Percentiles rank a stretch among this genome's conserved stretches.
Evolutionary conservation across 1,139 yeast genomes (phyloP).

Genomic region (Taphrina wiesneri): DNA sequence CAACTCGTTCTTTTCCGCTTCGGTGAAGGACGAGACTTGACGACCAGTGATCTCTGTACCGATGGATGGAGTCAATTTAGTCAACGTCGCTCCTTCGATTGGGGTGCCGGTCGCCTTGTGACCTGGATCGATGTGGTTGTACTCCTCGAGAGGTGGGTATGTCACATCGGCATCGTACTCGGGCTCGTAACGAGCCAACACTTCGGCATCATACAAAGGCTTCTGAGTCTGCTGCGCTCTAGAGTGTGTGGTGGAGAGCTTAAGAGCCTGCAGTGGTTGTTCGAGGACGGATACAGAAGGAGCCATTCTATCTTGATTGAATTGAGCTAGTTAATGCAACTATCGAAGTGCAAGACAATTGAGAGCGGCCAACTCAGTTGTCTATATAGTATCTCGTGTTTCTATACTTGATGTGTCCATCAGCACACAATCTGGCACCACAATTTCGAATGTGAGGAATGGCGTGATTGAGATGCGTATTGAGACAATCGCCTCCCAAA

Average conservation of each 20-base stretch:
- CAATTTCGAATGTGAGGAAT: background rate
- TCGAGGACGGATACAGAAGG: constrained; percentile 20
- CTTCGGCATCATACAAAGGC: constrained; percentile 20
- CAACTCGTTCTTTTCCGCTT: constrained; percentile 61
- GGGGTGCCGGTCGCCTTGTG: constrained; percentile 22
- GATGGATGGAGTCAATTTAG: constrained; percentile 58
- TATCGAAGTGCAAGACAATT: too few relatives aligned
- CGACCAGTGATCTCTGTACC: constrained; percentile 65
- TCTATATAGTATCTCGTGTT: background rate
- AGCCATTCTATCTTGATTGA: constrained; percentile 1
- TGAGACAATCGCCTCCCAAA: background rate
- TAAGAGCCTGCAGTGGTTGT: constrained; percentile 1
- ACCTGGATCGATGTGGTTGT: constrained; percentile 29
- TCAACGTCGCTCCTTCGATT: constrained; percentile 13
- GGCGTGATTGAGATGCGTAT: background rate
- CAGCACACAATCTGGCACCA: background rate
- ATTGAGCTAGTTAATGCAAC: background rate
- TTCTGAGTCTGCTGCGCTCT: background rate
- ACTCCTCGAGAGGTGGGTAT: constrained; percentile 15
- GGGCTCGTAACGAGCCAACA: constrained; percentile 22
- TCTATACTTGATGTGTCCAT: background rate
- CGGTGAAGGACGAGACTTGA: constrained; percentile 57
- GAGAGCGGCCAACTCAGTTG: too few relatives aligned
- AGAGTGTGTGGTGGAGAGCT: background rate
- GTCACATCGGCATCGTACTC: constrained; percentile 17